A percentile compares a stretch with the other conserved stretches of the same genome.
phyloP scores from a whole-genome alignment of 2,329 filamentous ascomycete genomes.

The Epichloe brachyelytri region DNA sequence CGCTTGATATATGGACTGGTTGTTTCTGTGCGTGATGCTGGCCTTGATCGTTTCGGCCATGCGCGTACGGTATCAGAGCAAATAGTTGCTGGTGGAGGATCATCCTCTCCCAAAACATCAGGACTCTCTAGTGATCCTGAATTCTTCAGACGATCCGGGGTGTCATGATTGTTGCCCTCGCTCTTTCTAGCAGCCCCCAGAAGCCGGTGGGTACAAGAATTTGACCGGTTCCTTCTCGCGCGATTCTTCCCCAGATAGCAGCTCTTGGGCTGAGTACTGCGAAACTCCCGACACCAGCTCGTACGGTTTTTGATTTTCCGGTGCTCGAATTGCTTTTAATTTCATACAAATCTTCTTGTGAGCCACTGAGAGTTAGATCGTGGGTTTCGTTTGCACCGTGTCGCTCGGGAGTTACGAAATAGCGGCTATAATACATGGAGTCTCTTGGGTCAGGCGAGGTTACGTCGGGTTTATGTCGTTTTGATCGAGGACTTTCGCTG shows the following conservation, averaged over 20 bases:
- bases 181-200: not conserved
- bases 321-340: not conserved
- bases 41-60: constrained; percentile 4
- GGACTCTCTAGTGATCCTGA: not conserved
- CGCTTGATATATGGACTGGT: constrained; percentile 10
- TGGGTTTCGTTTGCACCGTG: not conserved
- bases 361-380: not conserved
- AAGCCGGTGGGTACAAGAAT: constrained; percentile 13
- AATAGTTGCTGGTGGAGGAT: constrained; percentile 10
- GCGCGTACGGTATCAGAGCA: constrained; percentile 12
- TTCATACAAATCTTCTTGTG: constrained; percentile 1
- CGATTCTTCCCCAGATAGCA: not conserved
- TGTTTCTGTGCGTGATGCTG: not conserved
- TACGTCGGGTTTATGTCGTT: not conserved
- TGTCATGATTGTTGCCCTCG: not conserved
- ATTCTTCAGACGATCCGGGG: not conserved
- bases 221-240: not conserved
- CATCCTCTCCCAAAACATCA: not conserved
- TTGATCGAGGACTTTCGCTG: not conserved
- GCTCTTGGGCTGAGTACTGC: not conserved
- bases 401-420: not conserved
- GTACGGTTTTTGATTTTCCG: not conserved
- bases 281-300: not conserved
- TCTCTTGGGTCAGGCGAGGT: not conserved
- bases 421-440: not conserved